These are phyloP conservation scores for Entomortierella chlamydospora DNA, from an alignment of 192 early-diverging fungal genomes.

Conservation along the genomic window DNA sequence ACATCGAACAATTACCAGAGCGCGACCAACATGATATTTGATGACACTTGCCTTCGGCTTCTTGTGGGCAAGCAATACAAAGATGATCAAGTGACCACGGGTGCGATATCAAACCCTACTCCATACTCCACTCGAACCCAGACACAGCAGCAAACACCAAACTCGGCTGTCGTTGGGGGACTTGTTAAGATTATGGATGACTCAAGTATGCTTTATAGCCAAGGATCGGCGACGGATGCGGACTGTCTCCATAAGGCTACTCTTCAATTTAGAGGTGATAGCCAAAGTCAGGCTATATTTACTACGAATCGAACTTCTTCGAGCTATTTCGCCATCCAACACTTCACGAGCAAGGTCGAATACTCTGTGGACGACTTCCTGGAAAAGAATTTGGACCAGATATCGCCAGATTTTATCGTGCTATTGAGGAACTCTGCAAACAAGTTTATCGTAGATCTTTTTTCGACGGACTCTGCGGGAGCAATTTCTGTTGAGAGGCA, in stretches of 20 bases:
- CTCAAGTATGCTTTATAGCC: conserved; percentile 57
- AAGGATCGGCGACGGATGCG: conserved; percentile 59
- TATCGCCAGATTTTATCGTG: conserved; percentile 86
- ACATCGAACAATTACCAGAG: conserved; percentile 8
- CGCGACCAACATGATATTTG: conserved; percentile 50
- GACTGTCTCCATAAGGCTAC: conserved; percentile 55
- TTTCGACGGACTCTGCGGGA: conserved; percentile 68
- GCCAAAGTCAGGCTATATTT: conserved; percentile 54
- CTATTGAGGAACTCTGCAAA: conserved; percentile 81
- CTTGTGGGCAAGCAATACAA: conserved; percentile 62
- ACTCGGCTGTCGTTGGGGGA: conserved; percentile 53
- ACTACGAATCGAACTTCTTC: conserved; percentile 48
- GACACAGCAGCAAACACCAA: conserved; percentile 22
- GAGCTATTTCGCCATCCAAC: conserved; percentile 78
- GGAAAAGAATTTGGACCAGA: conserved; percentile 79
- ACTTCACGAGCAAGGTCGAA: conserved; percentile 76
- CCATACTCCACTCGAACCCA: conserved; percentile 21
- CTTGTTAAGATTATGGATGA: conserved; percentile 59
- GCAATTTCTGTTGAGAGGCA: conserved; percentile 78
- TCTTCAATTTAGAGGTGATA: conserved; percentile 48
- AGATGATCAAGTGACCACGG: conserved; percentile 19
- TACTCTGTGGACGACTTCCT: conserved; percentile 86
- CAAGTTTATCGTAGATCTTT: conserved; percentile 79
- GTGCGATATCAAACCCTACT: not conserved
- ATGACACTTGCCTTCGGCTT: conserved; percentile 64